Evolutionary conservation across 768 basidiomycete species (phyloP), one percentile per base, ranked within the genome.

Genomic region (Lactarius psammicola): DNA sequence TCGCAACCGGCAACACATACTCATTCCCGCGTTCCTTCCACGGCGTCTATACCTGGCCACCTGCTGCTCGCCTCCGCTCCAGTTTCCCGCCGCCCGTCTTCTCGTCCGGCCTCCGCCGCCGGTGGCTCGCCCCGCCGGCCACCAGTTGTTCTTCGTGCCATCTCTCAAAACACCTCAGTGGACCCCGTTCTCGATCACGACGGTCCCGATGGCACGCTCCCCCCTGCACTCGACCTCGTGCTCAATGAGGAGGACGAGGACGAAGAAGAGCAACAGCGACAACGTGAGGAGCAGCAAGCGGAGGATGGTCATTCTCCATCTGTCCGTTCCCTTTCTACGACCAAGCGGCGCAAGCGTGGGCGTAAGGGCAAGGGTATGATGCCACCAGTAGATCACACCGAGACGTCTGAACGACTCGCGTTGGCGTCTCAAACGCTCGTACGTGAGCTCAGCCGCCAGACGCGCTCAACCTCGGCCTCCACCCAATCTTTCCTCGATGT

Each of bases 281-380:
- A 40, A 31, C 42, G 26, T 20, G 28, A 56, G 8, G 20, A 28
- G 9, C 60, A 33, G 2, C 56, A 62, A 17, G 15, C 23, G 11
- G 65, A 53, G 6, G 49, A 26, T 28, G 49, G 53, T 23, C 59
- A 56, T 18, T 65, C 66, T 20, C 53, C 64, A 15, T 68, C 69
- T 1, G 7, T 42, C 2, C 69, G 67, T 26, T 67, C 68, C 59
- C 85, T 87, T 13, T 78, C 88, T 13, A 91, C 90, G 56, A 86
- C 85, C 74, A 94, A 88, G 77, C 83, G 92, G 31, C 84, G 92
- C 64, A 95, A 92, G 76, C 83, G 94, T 59, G 94, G 94, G 2
- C 83, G 95, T 60, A 95, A 92, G 78, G 89, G 89, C 72, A 92
- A 90, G 77, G 84, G 89, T 71, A 74, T 75, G 15, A 73, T 74